Percentiles rank a stretch among this genome's conserved stretches.
Evolutionary conservation across 1,139 yeast genomes (phyloP).

Genomic region (Saccharomyces hybrid): DNA sequence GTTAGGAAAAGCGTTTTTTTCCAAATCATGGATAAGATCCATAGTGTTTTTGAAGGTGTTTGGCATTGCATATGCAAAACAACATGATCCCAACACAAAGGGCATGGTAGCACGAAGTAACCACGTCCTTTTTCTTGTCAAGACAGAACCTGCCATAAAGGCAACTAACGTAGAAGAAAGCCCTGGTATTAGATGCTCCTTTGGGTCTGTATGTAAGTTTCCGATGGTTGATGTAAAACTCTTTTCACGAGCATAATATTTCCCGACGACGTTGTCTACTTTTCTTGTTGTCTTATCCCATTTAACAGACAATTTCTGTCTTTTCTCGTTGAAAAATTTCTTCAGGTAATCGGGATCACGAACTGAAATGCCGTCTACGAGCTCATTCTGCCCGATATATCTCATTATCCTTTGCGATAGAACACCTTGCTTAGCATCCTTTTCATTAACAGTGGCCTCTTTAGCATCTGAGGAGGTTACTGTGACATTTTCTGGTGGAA

Average conservation of each 20-base stretch:
- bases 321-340: conserved; percentile 17
- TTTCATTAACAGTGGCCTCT: conserved; percentile 15
- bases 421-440: conserved; percentile 6
- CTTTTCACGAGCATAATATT: conserved; percentile 56
- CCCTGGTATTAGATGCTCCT: conserved; percentile 74
- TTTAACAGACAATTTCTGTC: conserved; percentile 34
- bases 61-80: conserved; percentile 74
- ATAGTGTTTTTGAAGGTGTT: conserved; percentile 62
- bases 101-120: conserved; percentile 58
- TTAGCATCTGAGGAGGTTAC: conserved; percentile 18
- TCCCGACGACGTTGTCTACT: conserved; percentile 40
- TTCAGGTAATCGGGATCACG: conserved; percentile 23
- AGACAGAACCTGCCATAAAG: conserved; percentile 67
- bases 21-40: conserved; percentile 56
- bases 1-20: conserved; percentile 55
- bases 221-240: conserved; percentile 61
- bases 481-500: conserved; percentile 18
- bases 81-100: conserved; percentile 53
- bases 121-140: conserved; percentile 63
- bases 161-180: conserved; percentile 65
- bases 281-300: conserved; percentile 33
- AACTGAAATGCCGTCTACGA: conserved; percentile 27
- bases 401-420: conserved; percentile 8
- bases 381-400: conserved; percentile 19
- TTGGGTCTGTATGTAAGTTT: conserved; percentile 52